Evolutionary conservation across 139 green algal genomes (phyloP).

Genomic region (Astrephomene gubernaculifera): DNA sequence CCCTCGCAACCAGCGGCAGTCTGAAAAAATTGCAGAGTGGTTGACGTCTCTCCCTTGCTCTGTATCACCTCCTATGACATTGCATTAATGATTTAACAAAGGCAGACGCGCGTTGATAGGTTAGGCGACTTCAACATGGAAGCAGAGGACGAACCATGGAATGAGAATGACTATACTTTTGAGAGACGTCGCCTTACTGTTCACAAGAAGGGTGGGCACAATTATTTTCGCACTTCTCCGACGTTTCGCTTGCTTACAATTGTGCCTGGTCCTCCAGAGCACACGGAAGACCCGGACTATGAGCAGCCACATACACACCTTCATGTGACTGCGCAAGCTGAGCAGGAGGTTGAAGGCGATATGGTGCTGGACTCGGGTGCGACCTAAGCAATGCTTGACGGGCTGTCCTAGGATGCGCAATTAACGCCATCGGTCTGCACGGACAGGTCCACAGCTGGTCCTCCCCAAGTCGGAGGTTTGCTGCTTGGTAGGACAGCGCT

Average conservation of each 20-base stretch:
- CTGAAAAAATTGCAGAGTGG: too few species aligned
- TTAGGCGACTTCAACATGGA: too few species aligned
- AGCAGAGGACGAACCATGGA: not conserved
- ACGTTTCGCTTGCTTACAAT: too few species aligned
- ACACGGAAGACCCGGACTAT: constrained; percentile 17
- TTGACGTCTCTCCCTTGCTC: too few species aligned
- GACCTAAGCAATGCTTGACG: too few species aligned
- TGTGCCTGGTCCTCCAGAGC: not conserved
- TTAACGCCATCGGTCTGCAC: too few species aligned
- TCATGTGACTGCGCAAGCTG: not conserved
- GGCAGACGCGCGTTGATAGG: too few species aligned
- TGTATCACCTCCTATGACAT: too few species aligned
- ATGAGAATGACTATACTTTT: constrained; percentile 14
- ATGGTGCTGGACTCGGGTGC: too few species aligned
- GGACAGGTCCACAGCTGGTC: not conserved
- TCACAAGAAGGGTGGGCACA: not conserved
- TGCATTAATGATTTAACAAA: too few species aligned
- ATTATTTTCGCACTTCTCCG: not conserved
- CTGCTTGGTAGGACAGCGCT: not conserved
- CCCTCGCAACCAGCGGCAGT: too few species aligned
- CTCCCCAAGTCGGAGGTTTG: not conserved
- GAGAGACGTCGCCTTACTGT: constrained; percentile 6
- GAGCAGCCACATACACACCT: constrained; percentile 5
- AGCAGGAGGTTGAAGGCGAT: not conserved
- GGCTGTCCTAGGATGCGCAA: too few species aligned